Conservation (phyloP, 2,329 filamentous ascomycete genomes). For the Ascochyta pisi region DNA sequence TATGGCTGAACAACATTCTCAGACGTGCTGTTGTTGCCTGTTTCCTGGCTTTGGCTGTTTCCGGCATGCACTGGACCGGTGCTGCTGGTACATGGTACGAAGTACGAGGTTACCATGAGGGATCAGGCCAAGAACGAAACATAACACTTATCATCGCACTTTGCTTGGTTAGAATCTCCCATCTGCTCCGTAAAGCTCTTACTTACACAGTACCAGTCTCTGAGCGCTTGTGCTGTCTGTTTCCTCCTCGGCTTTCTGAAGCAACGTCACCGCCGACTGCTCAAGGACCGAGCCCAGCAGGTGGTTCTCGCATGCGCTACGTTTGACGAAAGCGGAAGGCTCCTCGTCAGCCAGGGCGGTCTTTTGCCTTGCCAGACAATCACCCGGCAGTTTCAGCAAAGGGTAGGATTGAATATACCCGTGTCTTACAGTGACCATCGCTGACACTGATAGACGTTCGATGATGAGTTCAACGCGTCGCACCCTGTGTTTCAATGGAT, state of each 20-base stretch:
- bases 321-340: constrained; percentile 70
- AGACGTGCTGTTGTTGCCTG: constrained; percentile 71
- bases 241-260: constrained; percentile 47
- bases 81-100: constrained; percentile 73
- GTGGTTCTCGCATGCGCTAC: constrained; percentile 66
- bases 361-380: constrained; percentile 76
- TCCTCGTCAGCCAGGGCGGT: constrained; percentile 74
- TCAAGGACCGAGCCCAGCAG: constrained; percentile 59
- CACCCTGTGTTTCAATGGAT: constrained; percentile 89
- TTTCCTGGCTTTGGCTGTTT: constrained; percentile 75
- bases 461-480: constrained; percentile 76
- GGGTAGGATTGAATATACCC: constrained; percentile 63
- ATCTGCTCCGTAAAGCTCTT: constrained; percentile 65
- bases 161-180: constrained; percentile 65
- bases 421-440: constrained; percentile 43
- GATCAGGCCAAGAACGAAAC: constrained; percentile 56
- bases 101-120: constrained; percentile 57
- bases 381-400: constrained; percentile 63
- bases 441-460: constrained; percentile 57
- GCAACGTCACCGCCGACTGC: constrained; percentile 47
- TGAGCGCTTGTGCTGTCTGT: constrained; percentile 50
- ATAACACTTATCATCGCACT: constrained; percentile 75
- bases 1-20: constrained; percentile 82
- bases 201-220: constrained; percentile 62
- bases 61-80: constrained; percentile 88